phyloP scores from a whole-genome alignment of 2,329 filamentous ascomycete genomes.

The Amylocarpus encephaloides region DNA sequence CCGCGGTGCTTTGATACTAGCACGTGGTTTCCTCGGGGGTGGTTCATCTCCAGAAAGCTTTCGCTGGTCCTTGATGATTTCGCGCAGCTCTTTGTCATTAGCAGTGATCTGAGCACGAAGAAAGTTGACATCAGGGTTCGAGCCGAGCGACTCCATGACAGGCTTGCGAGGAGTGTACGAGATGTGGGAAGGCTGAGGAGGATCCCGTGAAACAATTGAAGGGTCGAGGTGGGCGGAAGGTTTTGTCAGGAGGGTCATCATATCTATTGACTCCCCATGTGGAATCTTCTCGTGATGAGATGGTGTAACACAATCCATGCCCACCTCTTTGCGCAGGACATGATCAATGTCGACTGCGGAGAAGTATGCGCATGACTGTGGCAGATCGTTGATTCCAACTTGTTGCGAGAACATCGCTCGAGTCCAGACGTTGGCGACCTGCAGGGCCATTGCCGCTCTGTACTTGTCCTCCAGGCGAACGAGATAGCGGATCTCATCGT shows the following conservation, averaged over 20 bases:
- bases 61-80: slow-evolving; percentile 56
- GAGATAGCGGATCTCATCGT: slow-evolving; percentile 95
- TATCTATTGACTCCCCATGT: slow-evolving; percentile 82
- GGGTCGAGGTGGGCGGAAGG: slow-evolving; percentile 63
- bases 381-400: slow-evolving; percentile 90
- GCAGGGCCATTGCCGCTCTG: slow-evolving; percentile 82
- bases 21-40: slow-evolving; percentile 11
- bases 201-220: slow-evolving; percentile 46
- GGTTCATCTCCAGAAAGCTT: slow-evolving; percentile 13
- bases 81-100: slow-evolving; percentile 65
- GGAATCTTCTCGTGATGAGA: slow-evolving; percentile 73
- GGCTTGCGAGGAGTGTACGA: slow-evolving; percentile 64
- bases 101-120: slow-evolving; percentile 78
- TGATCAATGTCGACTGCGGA: slow-evolving; percentile 92
- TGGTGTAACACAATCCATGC: slow-evolving; percentile 95
- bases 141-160: slow-evolving; percentile 68
- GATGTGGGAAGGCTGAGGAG: slow-evolving; percentile 55
- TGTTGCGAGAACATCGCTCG: slow-evolving; percentile 96
- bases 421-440: slow-evolving; percentile 94
- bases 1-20: slow-evolving; percentile 2
- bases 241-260: slow-evolving; percentile 67
- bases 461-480: slow-evolving; percentile 83
- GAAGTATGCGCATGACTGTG: slow-evolving; percentile 92
- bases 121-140: slow-evolving; percentile 48
- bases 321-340: slow-evolving; percentile 93